These are phyloP conservation scores for Coemansia sp. DNA, from an alignment of 192 early-diverging fungal genomes.

Conservation along the genomic window DNA sequence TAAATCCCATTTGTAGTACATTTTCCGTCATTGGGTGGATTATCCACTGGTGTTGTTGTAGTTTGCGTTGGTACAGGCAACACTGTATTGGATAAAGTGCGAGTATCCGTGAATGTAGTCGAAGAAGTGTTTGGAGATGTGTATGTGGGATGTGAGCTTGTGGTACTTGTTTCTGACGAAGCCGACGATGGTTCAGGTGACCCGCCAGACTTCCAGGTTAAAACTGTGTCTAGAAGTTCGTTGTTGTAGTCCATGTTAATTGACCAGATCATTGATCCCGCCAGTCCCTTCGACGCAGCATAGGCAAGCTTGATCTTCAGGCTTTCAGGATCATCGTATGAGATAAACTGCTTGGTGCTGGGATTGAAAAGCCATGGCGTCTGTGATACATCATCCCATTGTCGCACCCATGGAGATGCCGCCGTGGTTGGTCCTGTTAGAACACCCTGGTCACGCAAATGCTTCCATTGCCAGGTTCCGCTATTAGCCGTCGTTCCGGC, in stretches of 20 bases:
- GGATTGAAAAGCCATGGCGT: conserved; percentile 77
- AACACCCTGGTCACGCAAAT: conserved; percentile 57
- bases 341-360: conserved; percentile 56
- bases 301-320: conserved; percentile 60
- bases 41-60: no score
- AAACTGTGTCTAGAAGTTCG: conserved; percentile 54
- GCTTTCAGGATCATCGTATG: conserved; percentile 67
- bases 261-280: conserved; percentile 69
- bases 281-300: conserved; percentile 56
- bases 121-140: no score
- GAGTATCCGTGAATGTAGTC: no score
- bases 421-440: conserved; percentile 23
- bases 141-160: no score
- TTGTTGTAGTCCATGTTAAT: conserved; percentile 63
- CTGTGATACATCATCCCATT: conserved; percentile 57
- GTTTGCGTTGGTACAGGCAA: no score
- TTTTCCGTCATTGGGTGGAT: no score
- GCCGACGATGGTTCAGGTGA: no score
- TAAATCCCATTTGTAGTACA: no score
- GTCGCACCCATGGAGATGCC: conserved; percentile 57
- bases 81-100: no score
- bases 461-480: conserved; percentile 61
- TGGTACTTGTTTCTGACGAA: no score
- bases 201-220: neutral
- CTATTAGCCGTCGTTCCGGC: no score